Percentiles rank a stretch among this genome's conserved stretches.
These are phyloP conservation scores for Trypanosoma cruzi DNA, from an alignment of 208 protist species.

Conservation along the genomic window DNA sequence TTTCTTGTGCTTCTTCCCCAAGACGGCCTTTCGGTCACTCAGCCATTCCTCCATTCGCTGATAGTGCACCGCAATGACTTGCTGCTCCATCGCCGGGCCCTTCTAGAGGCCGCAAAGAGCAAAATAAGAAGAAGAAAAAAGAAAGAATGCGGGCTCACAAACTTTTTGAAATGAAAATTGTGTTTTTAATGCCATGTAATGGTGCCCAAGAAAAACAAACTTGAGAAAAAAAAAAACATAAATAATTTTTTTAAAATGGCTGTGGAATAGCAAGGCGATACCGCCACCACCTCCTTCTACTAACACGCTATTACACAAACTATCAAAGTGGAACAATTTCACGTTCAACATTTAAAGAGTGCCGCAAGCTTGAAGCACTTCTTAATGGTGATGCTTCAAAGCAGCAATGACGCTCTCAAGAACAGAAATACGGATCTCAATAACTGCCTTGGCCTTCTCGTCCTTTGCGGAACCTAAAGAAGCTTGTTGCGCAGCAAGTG, in stretches of 20 bases:
- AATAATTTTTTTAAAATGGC: too few relatives aligned
- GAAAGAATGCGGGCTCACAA: slow-evolving; percentile 16
- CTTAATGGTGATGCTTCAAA: slow-evolving; percentile 49
- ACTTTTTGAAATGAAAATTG: too few relatives aligned
- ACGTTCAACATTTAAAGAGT: neutral
- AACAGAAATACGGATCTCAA: slow-evolving; percentile 83
- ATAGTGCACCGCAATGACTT: slow-evolving; percentile 71
- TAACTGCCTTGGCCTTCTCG: slow-evolving; percentile 81
- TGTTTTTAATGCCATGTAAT: too few relatives aligned
- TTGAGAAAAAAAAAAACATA: slow-evolving; percentile 10
- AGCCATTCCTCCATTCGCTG: slow-evolving; percentile 87
- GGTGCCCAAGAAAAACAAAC: neutral
- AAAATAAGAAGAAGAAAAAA: slow-evolving; percentile 19
- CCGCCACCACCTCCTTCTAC: slow-evolving; percentile 16
- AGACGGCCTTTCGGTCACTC: slow-evolving; percentile 55
- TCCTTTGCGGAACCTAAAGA: slow-evolving; percentile 62
- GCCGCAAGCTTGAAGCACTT: neutral
- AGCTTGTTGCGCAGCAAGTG: slow-evolving; percentile 72
- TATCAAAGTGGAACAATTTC: neutral
- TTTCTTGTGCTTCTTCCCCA: slow-evolving; percentile 59
- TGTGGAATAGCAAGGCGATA: neutral
- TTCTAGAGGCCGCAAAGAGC: neutral
- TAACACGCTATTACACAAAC: slow-evolving; percentile 17
- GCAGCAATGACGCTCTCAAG: slow-evolving; percentile 75
- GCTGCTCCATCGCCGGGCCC: slow-evolving; percentile 38